Evolutionary conservation across 1,139 yeast genomes (phyloP).

Genomic region (Yamadazyma jaroonii): DNA sequence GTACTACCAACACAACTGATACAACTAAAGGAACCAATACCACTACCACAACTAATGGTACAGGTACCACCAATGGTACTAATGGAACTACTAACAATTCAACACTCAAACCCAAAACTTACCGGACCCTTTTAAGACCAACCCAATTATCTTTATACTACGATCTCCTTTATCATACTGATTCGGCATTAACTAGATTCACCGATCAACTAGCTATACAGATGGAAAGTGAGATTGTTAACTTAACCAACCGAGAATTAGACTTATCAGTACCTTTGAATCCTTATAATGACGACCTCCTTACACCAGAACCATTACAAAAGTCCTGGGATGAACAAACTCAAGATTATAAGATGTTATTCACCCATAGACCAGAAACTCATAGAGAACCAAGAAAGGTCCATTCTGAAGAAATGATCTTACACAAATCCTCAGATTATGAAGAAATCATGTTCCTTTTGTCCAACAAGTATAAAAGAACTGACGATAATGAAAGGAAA

Average conservation of each 20-base stretch:
- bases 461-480: slow-evolving; percentile 38
- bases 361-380: slow-evolving; percentile 47
- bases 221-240: slow-evolving; percentile 81
- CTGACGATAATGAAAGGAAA: slow-evolving; percentile 39
- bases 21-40: background rate
- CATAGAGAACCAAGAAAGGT: slow-evolving; percentile 42
- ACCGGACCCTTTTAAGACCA: slow-evolving; percentile 74
- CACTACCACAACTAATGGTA: background rate
- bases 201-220: slow-evolving; percentile 74
- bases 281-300: slow-evolving; percentile 53
- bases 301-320: slow-evolving; percentile 48
- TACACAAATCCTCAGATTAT: slow-evolving; percentile 80
- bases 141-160: slow-evolving; percentile 80
- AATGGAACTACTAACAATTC: background rate
- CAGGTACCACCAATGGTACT: background rate
- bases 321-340: slow-evolving; percentile 38
- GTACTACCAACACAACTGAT: too few relatives aligned
- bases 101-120: slow-evolving; percentile 56
- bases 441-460: slow-evolving; percentile 78
- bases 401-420: slow-evolving; percentile 44
- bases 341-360: slow-evolving; percentile 30
- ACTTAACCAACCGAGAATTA: slow-evolving; percentile 73
- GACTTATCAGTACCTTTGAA: slow-evolving; percentile 71
- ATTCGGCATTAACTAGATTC: slow-evolving; percentile 67
- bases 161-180: slow-evolving; percentile 82